phyloP scores from a whole-genome alignment of 495 filamentous ascomycete species.

The Elasticomyces elasticus region DNA sequence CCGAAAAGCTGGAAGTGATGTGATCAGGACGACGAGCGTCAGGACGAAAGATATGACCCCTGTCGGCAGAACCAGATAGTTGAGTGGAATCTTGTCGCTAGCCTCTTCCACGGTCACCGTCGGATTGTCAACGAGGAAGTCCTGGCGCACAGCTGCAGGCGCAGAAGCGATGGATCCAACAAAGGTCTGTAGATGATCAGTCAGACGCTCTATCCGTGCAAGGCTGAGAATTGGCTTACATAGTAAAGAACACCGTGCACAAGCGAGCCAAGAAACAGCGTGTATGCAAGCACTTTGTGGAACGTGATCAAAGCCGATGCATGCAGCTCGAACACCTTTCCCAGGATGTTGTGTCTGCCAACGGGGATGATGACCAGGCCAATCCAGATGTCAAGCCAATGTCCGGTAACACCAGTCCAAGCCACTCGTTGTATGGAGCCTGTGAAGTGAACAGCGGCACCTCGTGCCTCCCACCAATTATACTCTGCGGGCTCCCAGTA shows the following conservation, averaged over 20 bases:
- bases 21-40: background rate
- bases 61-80: background rate
- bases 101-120: background rate
- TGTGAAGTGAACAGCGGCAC: background rate
- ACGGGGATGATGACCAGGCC: slow-evolving; percentile 2
- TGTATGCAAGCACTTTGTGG: slow-evolving; percentile 3
- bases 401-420: slow-evolving; percentile 1
- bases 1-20: background rate
- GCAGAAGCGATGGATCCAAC: background rate
- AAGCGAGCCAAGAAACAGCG: background rate
- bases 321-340: background rate
- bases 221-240: background rate
- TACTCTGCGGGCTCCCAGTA: slow-evolving; percentile 1
- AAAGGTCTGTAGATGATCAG: background rate
- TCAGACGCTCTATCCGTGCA: background rate
- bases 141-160: background rate
- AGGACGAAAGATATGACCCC: slow-evolving; percentile 1
- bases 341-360: background rate
- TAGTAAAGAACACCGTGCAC: background rate
- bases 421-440: background rate
- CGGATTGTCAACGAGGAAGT: slow-evolving; percentile 1
- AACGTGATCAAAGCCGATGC: background rate
- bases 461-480: background rate
- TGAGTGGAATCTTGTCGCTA: background rate
- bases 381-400: background rate